Conservation (phyloP, 2,329 filamentous ascomycete species). For the Orbilia oligospora region DNA sequence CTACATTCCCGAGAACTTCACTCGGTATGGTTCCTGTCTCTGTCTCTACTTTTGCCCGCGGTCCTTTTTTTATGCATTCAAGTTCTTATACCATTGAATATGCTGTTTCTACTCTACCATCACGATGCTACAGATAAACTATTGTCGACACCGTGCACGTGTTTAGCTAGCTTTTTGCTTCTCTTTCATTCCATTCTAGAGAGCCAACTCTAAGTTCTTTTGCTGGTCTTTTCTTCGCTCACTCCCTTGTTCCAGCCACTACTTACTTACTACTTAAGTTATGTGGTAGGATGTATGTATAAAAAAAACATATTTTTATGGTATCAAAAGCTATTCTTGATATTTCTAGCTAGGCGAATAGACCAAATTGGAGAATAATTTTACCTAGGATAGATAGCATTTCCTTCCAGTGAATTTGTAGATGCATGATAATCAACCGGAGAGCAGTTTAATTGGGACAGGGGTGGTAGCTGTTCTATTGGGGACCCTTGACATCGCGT, state of each 20-base stretch:
- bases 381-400: too few relatives aligned
- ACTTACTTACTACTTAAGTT: too few relatives aligned
- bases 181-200: conserved; percentile 23
- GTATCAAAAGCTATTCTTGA: conserved; percentile 36
- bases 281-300: conserved; percentile 41
- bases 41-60: neutral
- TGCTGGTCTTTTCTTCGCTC: conserved; percentile 13
- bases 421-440: too few relatives aligned
- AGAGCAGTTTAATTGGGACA: neutral
- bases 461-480: neutral
- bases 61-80: neutral
- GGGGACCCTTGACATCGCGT: conserved; percentile 7
- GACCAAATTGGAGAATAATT: neutral
- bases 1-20: neutral
- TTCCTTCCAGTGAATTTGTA: too few relatives aligned
- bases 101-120: conserved; percentile 8
- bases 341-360: neutral
- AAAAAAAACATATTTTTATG: conserved; percentile 30
- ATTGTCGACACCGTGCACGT: conserved; percentile 5
- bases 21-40: neutral
- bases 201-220: conserved; percentile 13
- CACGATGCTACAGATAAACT: conserved; percentile 10
- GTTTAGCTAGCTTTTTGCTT: neutral
- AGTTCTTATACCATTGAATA: conserved; percentile 24
- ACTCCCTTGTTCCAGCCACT: conserved; percentile 17